These are phyloP conservation scores for Datisca glomerata DNA, from an alignment of 306 rosid genomes.

Conservation along the genomic window DNA sequence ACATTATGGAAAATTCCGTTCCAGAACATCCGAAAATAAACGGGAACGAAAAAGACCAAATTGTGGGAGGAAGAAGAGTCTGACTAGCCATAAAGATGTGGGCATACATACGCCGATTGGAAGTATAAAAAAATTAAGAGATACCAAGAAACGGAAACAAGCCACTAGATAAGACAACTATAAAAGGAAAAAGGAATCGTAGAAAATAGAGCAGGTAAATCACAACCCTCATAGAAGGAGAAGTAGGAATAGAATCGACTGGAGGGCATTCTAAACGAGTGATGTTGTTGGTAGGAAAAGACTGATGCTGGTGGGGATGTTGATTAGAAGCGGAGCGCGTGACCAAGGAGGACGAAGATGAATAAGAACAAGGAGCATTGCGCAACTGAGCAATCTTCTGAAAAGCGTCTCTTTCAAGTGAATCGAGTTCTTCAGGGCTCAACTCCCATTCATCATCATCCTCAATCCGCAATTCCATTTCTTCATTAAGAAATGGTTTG, in stretches of 20 bases:
- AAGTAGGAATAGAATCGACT: neutral
- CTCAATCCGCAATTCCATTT: slow-evolving; percentile 26
- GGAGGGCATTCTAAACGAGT: neutral
- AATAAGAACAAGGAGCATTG: slow-evolving; percentile 9
- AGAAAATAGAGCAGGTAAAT: neutral
- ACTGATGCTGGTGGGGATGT: neutral
- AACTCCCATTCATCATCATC: slow-evolving; percentile 57
- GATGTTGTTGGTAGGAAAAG: neutral
- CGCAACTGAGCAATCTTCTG: slow-evolving; percentile 53
- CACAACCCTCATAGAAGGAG: neutral
- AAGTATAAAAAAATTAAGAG: neutral
- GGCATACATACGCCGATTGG: neutral
- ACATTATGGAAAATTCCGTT: slow-evolving; percentile 1
- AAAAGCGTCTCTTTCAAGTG: slow-evolving; percentile 74
- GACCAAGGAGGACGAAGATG: slow-evolving; percentile 8
- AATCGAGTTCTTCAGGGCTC: slow-evolving; percentile 70
- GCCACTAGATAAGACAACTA: too few species aligned
- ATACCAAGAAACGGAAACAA: neutral
- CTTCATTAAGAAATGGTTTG: neutral
- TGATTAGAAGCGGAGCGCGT: slow-evolving; percentile 4
- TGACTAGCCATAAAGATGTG: neutral
- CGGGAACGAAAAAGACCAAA: neutral
- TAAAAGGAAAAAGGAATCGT: neutral
- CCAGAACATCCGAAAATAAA: neutral
- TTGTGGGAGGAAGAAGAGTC: neutral